Evolutionary conservation across 306 rosid genomes (phyloP), one percentile per base, ranked within the genome.

Genomic region (Luffa aegyptiaca): DNA sequence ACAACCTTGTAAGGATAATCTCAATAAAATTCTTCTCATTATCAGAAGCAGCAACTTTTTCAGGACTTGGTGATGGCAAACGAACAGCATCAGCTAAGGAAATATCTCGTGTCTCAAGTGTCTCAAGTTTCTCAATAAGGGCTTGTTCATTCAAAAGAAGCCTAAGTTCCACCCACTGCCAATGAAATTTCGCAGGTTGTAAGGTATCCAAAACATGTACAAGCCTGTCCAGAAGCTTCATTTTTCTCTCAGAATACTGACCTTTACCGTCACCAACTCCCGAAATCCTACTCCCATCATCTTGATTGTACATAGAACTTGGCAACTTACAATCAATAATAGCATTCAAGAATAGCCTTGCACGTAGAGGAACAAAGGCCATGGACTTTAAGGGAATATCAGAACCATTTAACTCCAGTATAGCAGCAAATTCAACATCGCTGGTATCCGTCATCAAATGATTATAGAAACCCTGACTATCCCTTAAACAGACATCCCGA

Each of bases 151-250:
- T 93, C 85, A 95, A 88, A 79, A 95, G 97, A 80, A 95, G 86
- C 87, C 99, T 92, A 62, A 95, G 97, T 84, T 91, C 93, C 80
- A 95, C 90, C 99, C 99, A 95, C 83, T 95, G 99, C 99, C 99
- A 95, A 80, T 91, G 99, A 68, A 95, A 91, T 85, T 93, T 95
- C 41, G 97, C 99, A 80, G 93, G 96, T 84, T 95, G 99, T 84
- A 95, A 85, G 85, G 87, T 86, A 87, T 95, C 99, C 86, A 93
- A 87, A 80, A 90, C 87, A 83, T 86, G 86, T 36, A 93, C 90
- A 81, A 95, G 89, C 87, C 90, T 91, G 82, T 90, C 97, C 83
- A 84, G 86, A 81, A 91, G 93, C 90, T 92, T 92, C 80, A 88
- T 82, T 80, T 89, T 92, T 8, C 86, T 77, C 69, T 87, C 90